These are phyloP conservation scores for Septoria petroselini DNA, from an alignment of 2,329 filamentous ascomycete species.

Conservation along the genomic window DNA sequence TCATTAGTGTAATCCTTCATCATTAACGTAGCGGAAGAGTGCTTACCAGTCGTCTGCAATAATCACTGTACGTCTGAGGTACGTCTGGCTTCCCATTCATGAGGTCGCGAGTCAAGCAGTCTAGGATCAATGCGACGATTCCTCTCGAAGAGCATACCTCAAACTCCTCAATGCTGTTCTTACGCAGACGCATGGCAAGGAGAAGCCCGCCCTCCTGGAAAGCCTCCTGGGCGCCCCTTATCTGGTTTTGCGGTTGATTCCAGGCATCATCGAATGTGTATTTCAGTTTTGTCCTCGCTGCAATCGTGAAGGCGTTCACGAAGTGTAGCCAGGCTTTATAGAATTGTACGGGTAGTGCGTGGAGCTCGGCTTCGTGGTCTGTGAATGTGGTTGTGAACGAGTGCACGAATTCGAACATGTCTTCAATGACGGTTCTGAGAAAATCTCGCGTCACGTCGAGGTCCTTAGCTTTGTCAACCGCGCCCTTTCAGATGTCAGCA, in stretches of 20 bases:
- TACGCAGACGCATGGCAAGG: slow-evolving; percentile 8
- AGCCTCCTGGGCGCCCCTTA: not conserved
- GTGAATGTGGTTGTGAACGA: slow-evolving; percentile 11
- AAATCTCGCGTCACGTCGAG: slow-evolving; percentile 3
- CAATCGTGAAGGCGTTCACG: slow-evolving; percentile 12
- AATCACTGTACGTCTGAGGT: slow-evolving; percentile 15
- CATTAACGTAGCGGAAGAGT: not conserved
- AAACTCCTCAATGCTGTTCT: slow-evolving; percentile 10
- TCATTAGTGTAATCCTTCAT: not conserved
- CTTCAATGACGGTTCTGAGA: slow-evolving; percentile 1
- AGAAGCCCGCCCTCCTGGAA: slow-evolving; percentile 9
- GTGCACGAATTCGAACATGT: slow-evolving; percentile 3
- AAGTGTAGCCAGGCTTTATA: slow-evolving; percentile 18
- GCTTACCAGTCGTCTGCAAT: slow-evolving; percentile 13
- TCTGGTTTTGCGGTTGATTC: not conserved
- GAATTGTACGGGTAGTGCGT: slow-evolving; percentile 10
- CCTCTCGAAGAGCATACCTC: slow-evolving; percentile 18
- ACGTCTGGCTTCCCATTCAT: slow-evolving; percentile 11
- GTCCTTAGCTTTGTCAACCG: not conserved
- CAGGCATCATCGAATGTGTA: not conserved
- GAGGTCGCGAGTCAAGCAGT: slow-evolving; percentile 15
- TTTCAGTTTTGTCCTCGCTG: not conserved
- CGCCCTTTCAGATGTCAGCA: not conserved
- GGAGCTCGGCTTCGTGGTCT: not conserved
- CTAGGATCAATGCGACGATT: slow-evolving; percentile 15